A percentile compares a stretch with the other conserved stretches of the same genome.
These are phyloP conservation scores for Alternaria panax DNA, from an alignment of 2,329 filamentous ascomycete species.

Conservation along the genomic window DNA sequence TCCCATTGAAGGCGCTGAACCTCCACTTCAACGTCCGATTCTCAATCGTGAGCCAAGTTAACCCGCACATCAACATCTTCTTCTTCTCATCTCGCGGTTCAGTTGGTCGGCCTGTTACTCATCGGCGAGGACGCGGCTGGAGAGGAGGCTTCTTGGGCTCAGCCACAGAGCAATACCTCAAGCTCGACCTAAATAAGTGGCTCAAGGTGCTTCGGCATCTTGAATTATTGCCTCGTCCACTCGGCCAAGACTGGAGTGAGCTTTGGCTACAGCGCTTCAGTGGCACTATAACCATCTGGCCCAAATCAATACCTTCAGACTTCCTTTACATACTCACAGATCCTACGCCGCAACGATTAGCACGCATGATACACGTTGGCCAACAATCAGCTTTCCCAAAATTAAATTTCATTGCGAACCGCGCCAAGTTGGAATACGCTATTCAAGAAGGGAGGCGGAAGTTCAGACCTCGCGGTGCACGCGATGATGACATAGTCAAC, in stretches of 20 bases:
- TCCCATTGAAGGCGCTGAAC: slow-evolving; percentile 92
- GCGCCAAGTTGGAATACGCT: slow-evolving; percentile 80
- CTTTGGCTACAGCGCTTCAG: slow-evolving; percentile 96
- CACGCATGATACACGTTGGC: slow-evolving; percentile 88
- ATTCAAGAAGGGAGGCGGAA: slow-evolving; percentile 65
- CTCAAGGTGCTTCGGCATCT: slow-evolving; percentile 92
- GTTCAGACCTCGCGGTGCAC: slow-evolving; percentile 43
- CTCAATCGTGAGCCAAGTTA: slow-evolving; percentile 86
- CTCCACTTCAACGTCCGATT: slow-evolving; percentile 99
- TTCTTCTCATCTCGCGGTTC: slow-evolving; percentile 95
- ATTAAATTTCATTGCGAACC: slow-evolving; percentile 87
- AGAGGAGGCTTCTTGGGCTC: slow-evolving; percentile 93
- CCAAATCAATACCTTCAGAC: slow-evolving; percentile 78
- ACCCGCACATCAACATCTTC: slow-evolving; percentile 97
- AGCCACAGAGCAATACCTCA: slow-evolving; percentile 92
- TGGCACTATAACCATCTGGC: slow-evolving; percentile 96
- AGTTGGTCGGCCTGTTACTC: slow-evolving; percentile 91
- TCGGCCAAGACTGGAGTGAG: slow-evolving; percentile 96
- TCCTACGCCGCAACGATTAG: slow-evolving; percentile 70
- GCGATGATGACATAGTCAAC: slow-evolving; percentile 45
- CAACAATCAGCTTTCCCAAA: slow-evolving; percentile 91
- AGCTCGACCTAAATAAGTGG: slow-evolving; percentile 97
- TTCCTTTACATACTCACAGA: slow-evolving; percentile 80
- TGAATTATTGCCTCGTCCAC: slow-evolving; percentile 84
- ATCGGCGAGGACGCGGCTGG: slow-evolving; percentile 93